A percentile compares a stretch with the other conserved stretches of the same genome.
phyloP scores from a whole-genome alignment of 2,329 filamentous ascomycete genomes.

The Hyphodiscus sp. region DNA sequence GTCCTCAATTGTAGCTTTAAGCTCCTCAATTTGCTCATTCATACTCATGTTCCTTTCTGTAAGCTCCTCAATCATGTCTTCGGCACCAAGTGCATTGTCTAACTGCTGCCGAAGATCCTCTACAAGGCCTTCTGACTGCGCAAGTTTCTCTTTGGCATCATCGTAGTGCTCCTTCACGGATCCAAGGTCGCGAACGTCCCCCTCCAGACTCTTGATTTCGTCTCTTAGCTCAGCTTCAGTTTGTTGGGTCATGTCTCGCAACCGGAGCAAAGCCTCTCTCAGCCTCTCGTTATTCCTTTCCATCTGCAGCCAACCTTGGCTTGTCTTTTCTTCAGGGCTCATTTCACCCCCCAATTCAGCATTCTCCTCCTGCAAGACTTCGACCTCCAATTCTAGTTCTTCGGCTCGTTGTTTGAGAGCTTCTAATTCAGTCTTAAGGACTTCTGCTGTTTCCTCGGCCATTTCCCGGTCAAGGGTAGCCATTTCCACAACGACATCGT shows the following conservation, averaged over 20 bases:
- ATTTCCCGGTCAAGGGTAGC: conserved; percentile 89
- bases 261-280: conserved; percentile 72
- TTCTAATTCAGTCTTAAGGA: conserved; percentile 73
- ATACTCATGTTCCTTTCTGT: conserved; percentile 81
- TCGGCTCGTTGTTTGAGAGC: conserved; percentile 69
- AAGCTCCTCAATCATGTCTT: conserved; percentile 90
- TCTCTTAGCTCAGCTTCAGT: conserved; percentile 73
- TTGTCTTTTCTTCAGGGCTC: conserved; percentile 79
- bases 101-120: conserved; percentile 87
- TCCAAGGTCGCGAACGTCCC: conserved; percentile 63
- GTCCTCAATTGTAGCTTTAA: conserved; percentile 77
- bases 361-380: conserved; percentile 83
- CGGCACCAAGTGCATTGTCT: conserved; percentile 78
- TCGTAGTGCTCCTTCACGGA: conserved; percentile 64
- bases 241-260: conserved; percentile 83
- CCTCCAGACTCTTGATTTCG: conserved; percentile 67
- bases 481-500: conserved; percentile 79
- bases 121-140: conserved; percentile 65
- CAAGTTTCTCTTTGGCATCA: conserved; percentile 64
- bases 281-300: conserved; percentile 85
- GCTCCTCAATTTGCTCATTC: conserved; percentile 74
- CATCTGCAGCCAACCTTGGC: conserved; percentile 84
- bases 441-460: conserved; percentile 88
- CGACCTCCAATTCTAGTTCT: conserved; percentile 81
- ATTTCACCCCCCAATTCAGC: conserved; percentile 77